Evolutionary conservation across 106 monocot genomes (phyloP).

Genomic region (Narthecium ossifragum): DNA sequence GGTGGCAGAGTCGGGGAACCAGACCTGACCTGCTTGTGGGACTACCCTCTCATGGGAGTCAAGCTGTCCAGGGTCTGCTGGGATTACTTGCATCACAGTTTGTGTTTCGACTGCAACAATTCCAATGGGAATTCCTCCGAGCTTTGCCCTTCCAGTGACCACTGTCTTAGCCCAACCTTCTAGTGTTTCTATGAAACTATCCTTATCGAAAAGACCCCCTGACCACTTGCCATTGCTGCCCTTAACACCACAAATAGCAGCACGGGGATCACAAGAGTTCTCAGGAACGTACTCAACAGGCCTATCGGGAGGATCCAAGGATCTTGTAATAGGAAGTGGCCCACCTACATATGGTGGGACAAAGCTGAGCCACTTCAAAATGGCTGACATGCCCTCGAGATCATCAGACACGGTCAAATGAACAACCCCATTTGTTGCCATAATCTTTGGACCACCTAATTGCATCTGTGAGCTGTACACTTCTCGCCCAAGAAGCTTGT

Average conservation of each 20-base stretch:
- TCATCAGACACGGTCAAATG: constrained; percentile 97
- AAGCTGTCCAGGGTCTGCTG: constrained; percentile 94
- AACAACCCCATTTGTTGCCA: constrained; percentile 97
- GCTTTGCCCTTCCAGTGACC: constrained; percentile 87
- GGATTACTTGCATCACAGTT: constrained; percentile 88
- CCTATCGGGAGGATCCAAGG: constrained; percentile 69
- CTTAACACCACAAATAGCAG: constrained; percentile 60
- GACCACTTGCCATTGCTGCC: constrained; percentile 63
- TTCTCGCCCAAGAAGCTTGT: constrained; percentile 94
- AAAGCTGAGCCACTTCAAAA: constrained; percentile 90
- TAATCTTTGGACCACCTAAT: constrained; percentile 94
- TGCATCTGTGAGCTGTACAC: constrained; percentile 99
- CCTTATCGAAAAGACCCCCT: constrained; percentile 92
- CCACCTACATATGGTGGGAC: constrained; percentile 81
- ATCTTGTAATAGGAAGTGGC: constrained; percentile 50
- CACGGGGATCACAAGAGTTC: constrained; percentile 86
- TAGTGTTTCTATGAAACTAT: constrained; percentile 81
- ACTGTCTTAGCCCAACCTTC: constrained; percentile 99
- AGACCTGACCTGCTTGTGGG: constrained; percentile 96
- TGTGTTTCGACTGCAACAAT: constrained; percentile 94
- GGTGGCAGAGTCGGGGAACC: constrained; percentile 97
- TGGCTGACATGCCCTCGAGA: constrained; percentile 87
- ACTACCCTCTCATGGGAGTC: constrained; percentile 93
- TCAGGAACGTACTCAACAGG: constrained; percentile 77
- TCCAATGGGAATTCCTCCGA: constrained; percentile 97